phyloP scores from a whole-genome alignment of 768 basidiomycete species.

The Kwoniella bestiolae region DNA sequence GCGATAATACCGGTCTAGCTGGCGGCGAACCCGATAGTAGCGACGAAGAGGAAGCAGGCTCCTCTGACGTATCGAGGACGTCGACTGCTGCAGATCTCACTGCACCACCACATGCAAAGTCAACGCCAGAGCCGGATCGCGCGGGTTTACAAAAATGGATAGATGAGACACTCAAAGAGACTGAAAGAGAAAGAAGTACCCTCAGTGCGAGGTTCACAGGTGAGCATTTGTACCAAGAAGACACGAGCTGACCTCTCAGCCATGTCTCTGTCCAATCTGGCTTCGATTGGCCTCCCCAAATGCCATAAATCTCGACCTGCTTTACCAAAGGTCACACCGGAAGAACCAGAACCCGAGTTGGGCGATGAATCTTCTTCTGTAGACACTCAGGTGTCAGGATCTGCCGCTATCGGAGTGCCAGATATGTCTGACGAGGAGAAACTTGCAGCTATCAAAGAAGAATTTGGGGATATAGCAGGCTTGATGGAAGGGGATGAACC shows the following conservation, averaged over 20 bases:
- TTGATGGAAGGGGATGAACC: slow-evolving; percentile 58
- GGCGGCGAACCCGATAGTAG: slow-evolving; percentile 23
- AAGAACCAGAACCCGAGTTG: slow-evolving; percentile 1
- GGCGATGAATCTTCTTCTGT: not conserved
- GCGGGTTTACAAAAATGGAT: slow-evolving; percentile 23
- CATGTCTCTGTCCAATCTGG: slow-evolving; percentile 28
- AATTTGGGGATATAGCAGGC: slow-evolving; percentile 64
- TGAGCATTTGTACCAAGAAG: slow-evolving; percentile 14
- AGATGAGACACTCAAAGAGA: slow-evolving; percentile 24
- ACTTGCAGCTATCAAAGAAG: slow-evolving; percentile 63
- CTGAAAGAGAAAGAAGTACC: slow-evolving; percentile 19
- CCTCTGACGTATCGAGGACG: not conserved
- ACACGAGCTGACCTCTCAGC: slow-evolving; percentile 20
- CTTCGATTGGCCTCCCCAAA: slow-evolving; percentile 13
- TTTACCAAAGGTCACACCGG: slow-evolving; percentile 2
- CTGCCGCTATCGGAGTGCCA: slow-evolving; percentile 7
- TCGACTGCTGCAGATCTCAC: not conserved
- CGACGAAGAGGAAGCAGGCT: slow-evolving; percentile 24
- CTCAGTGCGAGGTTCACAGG: slow-evolving; percentile 37
- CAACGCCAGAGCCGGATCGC: not conserved
- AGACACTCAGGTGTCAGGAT: slow-evolving; percentile 3
- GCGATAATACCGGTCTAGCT: slow-evolving; percentile 2
- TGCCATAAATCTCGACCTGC: slow-evolving; percentile 5
- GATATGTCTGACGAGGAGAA: slow-evolving; percentile 62
- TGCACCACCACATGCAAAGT: not conserved